Evolutionary conservation across 805 yeast species (phyloP).

Genomic region (Barnettozyma siamensis): DNA sequence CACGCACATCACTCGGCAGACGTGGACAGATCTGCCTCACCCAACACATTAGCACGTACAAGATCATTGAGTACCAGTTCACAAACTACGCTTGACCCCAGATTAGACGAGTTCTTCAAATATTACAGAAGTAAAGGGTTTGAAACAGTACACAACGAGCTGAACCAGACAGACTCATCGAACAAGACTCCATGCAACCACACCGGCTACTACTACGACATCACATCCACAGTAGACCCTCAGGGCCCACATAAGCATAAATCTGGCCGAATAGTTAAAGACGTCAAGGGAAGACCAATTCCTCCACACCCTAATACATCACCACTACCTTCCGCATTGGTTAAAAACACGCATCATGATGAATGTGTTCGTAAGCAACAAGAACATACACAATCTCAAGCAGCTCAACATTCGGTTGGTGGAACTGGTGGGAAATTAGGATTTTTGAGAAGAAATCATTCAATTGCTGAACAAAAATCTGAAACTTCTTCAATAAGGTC

Average conservation of each 20-base stretch:
- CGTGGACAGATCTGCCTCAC: background rate
- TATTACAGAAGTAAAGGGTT: constrained; percentile 29
- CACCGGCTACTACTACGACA: background rate
- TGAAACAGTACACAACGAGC: constrained; percentile 18
- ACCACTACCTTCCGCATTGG: constrained; percentile 44
- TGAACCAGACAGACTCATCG: background rate
- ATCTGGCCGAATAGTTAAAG: constrained; percentile 15
- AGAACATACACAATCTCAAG: background rate
- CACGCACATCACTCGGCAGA: too few relatives aligned
- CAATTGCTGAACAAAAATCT: background rate
- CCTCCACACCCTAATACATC: constrained; percentile 48
- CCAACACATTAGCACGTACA: constrained; percentile 11
- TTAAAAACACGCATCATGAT: constrained; percentile 15
- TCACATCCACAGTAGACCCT: background rate
- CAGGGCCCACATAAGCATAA: background rate
- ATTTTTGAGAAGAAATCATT: constrained; percentile 11
- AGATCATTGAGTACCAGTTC: constrained; percentile 12
- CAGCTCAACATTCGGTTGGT: constrained; percentile 7
- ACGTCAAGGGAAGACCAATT: constrained; percentile 38
- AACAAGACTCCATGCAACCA: background rate
- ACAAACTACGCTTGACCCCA: constrained; percentile 34
- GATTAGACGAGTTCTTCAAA: constrained; percentile 40
- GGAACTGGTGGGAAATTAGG: constrained; percentile 6
- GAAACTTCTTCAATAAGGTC: constrained; percentile 6
- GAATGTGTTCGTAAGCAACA: constrained; percentile 2